Conservation (phyloP, 1,139 yeast genomes). For the Candida buenavistaensis region DNA sequence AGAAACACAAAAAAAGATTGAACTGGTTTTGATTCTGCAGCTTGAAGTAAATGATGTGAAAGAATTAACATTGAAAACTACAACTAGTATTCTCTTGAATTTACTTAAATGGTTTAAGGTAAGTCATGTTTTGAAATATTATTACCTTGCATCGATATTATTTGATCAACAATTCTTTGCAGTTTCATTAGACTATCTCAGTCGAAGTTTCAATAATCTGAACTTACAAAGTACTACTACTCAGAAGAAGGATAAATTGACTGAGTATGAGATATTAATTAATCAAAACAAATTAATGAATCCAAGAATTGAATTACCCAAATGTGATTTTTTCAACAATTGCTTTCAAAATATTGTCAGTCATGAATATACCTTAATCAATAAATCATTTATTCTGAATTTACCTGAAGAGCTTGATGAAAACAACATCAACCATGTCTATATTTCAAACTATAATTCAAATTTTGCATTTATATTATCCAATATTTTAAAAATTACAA, state of each 20-base stretch:
- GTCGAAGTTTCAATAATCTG: slow-evolving; percentile 37
- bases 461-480: slow-evolving; percentile 46
- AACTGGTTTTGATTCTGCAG: slow-evolving; percentile 35
- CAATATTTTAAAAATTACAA: slow-evolving; percentile 45
- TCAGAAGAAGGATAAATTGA: slow-evolving; percentile 24
- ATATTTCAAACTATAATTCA: slow-evolving; percentile 35
- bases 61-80: slow-evolving; percentile 65
- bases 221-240: slow-evolving; percentile 27
- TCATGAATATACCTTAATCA: slow-evolving; percentile 27
- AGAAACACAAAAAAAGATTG: slow-evolving; percentile 23
- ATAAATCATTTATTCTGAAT: slow-evolving; percentile 27
- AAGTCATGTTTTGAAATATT: slow-evolving; percentile 76
- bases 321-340: slow-evolving; percentile 44
- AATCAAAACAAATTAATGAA: slow-evolving; percentile 46
- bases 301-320: slow-evolving; percentile 43
- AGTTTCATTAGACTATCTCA: slow-evolving; percentile 39
- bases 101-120: slow-evolving; percentile 77
- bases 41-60: slow-evolving; percentile 60
- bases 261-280: slow-evolving; percentile 35
- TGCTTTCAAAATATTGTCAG: slow-evolving; percentile 25
- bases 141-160: slow-evolving; percentile 67
- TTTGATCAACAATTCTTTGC: slow-evolving; percentile 70
- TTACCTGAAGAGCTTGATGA: slow-evolving; percentile 28
- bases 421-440: slow-evolving; percentile 28
- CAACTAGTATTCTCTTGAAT: slow-evolving; percentile 52